Percentiles rank a stretch among this genome's conserved stretches.
These are phyloP conservation scores for Epipyxis sp. DNA, from an alignment of 108 stramenopile species.

Conservation along the genomic window DNA sequence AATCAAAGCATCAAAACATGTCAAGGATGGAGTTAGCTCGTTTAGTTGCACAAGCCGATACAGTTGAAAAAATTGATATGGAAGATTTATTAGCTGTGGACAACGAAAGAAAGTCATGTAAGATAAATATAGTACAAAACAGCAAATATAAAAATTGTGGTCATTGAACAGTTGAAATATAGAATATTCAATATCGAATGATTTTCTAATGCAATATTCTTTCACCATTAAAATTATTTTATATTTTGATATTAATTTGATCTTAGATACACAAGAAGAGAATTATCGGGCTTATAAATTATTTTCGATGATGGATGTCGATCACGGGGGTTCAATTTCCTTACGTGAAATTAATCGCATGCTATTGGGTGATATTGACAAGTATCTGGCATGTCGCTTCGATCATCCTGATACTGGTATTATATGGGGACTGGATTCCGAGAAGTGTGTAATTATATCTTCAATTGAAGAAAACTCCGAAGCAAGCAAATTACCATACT, in stretches of 20 bases:
- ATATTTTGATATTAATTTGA: slow-evolving; percentile 7
- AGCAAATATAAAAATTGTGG: no score
- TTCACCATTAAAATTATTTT: no score
- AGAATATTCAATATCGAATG: no score
- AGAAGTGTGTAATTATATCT: slow-evolving; percentile 28
- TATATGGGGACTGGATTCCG: slow-evolving; percentile 1
- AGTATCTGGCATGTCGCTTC: background rate
- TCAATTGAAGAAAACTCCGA: background rate
- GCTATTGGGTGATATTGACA: background rate
- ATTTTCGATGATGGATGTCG: slow-evolving; percentile 33
- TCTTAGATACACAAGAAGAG: slow-evolving; percentile 26
- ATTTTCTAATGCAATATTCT: no score
- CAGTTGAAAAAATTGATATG: no score
- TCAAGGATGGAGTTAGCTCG: no score
- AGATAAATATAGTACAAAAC: no score
- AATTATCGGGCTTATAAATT: slow-evolving; percentile 27
- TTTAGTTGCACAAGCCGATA: no score
- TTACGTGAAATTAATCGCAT: slow-evolving; percentile 18
- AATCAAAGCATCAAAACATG: no score
- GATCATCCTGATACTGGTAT: slow-evolving; percentile 28
- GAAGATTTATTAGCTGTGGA: no score
- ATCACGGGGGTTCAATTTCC: slow-evolving; percentile 9
- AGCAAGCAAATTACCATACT: background rate
- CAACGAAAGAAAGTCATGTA: no score
- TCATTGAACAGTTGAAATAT: no score